Evolutionary conservation across 768 basidiomycete genomes (phyloP).

Genomic region (Boletus tomentosulus): DNA sequence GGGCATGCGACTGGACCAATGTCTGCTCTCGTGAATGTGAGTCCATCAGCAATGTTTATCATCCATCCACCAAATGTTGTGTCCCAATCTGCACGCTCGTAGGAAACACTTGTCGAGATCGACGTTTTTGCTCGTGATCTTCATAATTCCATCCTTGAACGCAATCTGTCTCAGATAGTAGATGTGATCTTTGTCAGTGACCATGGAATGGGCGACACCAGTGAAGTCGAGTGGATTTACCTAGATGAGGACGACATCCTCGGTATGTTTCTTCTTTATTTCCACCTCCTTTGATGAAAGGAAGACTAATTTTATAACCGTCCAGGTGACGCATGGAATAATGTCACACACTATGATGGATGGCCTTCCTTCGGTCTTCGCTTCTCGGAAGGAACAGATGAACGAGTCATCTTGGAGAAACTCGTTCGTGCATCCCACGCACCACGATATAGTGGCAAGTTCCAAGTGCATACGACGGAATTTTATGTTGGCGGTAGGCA

Average conservation of each 20-base stretch:
- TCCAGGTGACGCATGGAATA: constrained; percentile 24
- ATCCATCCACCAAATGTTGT: background rate
- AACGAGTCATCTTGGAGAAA: constrained; percentile 48
- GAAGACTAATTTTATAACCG: background rate
- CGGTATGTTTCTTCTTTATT: constrained; percentile 11
- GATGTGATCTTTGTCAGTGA: constrained; percentile 89
- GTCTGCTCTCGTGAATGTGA: constrained; percentile 67
- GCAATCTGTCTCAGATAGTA: constrained; percentile 79
- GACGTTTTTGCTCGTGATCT: constrained; percentile 74
- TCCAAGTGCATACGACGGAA: constrained; percentile 48
- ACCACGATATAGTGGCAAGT: constrained; percentile 45
- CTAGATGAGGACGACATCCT: constrained; percentile 51
- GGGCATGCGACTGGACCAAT: constrained; percentile 71
- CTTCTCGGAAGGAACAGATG: constrained; percentile 58
- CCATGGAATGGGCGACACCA: constrained; percentile 92
- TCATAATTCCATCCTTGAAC: constrained; percentile 53
- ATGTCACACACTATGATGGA: constrained; percentile 62
- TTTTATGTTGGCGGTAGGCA: constrained; percentile 21
- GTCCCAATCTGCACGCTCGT: background rate
- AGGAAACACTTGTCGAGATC: constrained; percentile 63
- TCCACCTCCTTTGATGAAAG: background rate
- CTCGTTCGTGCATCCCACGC: constrained; percentile 50
- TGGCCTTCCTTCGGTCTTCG: constrained; percentile 90
- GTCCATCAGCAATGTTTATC: constrained; percentile 15
- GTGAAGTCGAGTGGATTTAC: constrained; percentile 66